These are phyloP conservation scores for Cystobasidiaceae sp. DNA, from an alignment of 1,284 basidiomycete species.

Conservation along the genomic window DNA sequence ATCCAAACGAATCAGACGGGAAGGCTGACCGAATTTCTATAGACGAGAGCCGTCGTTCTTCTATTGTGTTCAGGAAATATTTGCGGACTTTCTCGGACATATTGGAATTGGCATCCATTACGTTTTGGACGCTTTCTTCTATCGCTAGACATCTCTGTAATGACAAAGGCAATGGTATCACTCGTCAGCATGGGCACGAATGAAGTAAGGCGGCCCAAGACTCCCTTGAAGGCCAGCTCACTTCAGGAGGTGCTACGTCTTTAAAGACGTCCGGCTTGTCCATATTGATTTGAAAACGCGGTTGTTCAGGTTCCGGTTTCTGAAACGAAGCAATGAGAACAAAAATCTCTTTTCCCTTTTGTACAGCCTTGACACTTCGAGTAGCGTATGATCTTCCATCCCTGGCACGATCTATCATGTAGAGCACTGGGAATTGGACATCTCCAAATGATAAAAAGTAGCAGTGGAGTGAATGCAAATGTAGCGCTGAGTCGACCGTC, in stretches of 20 bases:
- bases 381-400: slow-evolving; percentile 62
- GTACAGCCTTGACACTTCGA: slow-evolving; percentile 66
- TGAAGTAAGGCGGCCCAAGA: neutral
- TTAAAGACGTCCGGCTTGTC: slow-evolving; percentile 6
- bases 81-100: slow-evolving; percentile 37
- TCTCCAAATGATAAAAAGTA: slow-evolving; percentile 77
- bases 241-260: slow-evolving; percentile 37
- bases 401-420: slow-evolving; percentile 77
- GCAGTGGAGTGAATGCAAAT: slow-evolving; percentile 62
- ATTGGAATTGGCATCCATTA: slow-evolving; percentile 29
- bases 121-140: slow-evolving; percentile 36
- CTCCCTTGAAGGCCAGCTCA: neutral
- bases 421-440: slow-evolving; percentile 69
- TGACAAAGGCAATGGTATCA: neutral
- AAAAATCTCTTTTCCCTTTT: slow-evolving; percentile 72
- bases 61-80: slow-evolving; percentile 30
- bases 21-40: slow-evolving; percentile 40
- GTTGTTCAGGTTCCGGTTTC: slow-evolving; percentile 68
- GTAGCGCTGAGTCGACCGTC: slow-evolving; percentile 59
- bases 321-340: slow-evolving; percentile 82
- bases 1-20: slow-evolving; percentile 16
- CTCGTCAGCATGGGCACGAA: neutral
- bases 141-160: slow-evolving; percentile 34
- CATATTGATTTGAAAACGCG: slow-evolving; percentile 42
- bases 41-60: slow-evolving; percentile 37